Percentiles rank a stretch among this genome's conserved stretches.
phyloP scores from a whole-genome alignment of 2,329 filamentous ascomycete species.

The Remersonia thermophila region DNA sequence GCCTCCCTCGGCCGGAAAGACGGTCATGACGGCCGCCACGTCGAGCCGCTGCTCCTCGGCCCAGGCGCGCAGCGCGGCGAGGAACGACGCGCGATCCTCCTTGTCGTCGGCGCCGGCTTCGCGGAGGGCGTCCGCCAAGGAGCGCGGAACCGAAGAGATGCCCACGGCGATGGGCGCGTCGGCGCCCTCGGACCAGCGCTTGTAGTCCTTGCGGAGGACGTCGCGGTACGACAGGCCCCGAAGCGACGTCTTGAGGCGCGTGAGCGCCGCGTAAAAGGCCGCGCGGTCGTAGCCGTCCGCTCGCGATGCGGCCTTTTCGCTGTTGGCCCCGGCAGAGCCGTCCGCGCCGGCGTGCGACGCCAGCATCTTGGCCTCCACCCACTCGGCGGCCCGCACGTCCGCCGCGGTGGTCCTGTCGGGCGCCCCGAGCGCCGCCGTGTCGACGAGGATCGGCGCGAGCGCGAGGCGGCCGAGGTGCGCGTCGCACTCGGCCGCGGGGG shows the following conservation, averaged over 20 bases:
- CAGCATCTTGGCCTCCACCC: conserved; percentile 41
- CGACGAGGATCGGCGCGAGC: conserved; percentile 59
- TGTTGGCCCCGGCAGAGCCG: no score
- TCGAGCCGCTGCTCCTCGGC: conserved; percentile 46
- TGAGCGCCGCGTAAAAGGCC: conserved; percentile 47
- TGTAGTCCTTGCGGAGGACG: conserved; percentile 72
- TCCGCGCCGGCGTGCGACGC: no score
- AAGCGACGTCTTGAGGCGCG: conserved; percentile 55
- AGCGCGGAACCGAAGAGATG: conserved; percentile 52
- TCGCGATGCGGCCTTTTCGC: no score
- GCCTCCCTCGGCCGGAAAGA: conserved; percentile 37
- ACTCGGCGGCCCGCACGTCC: conserved; percentile 45
- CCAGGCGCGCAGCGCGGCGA: conserved; percentile 39
- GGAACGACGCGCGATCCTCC: conserved; percentile 31
- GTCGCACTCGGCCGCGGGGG: conserved; percentile 20
- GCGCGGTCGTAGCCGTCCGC: conserved; percentile 35
- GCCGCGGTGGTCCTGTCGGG: conserved; percentile 52
- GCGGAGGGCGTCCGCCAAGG: conserved; percentile 45
- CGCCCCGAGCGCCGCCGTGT: conserved; percentile 53
- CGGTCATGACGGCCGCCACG: conserved; percentile 57
- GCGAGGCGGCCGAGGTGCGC: conserved; percentile 50
- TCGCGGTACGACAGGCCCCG: conserved; percentile 48
- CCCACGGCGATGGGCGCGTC: conserved; percentile 39
- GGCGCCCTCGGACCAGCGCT: conserved; percentile 54
- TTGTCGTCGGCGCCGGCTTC: conserved; percentile 29